These are phyloP conservation scores for Beauveria rudraprayagi DNA, from an alignment of 2,329 filamentous ascomycete genomes.

Conservation along the genomic window DNA sequence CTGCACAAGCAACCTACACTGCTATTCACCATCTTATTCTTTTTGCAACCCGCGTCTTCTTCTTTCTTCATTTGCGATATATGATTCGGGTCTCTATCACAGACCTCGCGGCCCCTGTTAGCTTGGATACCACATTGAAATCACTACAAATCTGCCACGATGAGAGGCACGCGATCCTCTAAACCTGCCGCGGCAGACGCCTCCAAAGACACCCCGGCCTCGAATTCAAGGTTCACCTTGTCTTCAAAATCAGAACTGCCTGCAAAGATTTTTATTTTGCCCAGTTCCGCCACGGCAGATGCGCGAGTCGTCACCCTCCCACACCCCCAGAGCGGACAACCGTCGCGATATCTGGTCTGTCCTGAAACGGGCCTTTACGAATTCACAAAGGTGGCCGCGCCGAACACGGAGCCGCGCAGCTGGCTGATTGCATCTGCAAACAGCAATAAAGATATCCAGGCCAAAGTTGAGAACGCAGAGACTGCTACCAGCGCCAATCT, in stretches of 20 bases:
- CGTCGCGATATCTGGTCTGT: constrained; percentile 54
- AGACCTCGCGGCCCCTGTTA: not conserved
- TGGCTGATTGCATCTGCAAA: constrained; percentile 46
- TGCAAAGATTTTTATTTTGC: constrained; percentile 53
- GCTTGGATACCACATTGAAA: not conserved
- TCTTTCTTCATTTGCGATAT: not conserved
- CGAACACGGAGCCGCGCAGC: constrained; percentile 47
- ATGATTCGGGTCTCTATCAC: too few relatives aligned
- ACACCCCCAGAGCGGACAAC: constrained; percentile 47
- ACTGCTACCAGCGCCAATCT: constrained; percentile 62
- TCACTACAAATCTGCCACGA: constrained; percentile 18
- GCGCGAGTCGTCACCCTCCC: constrained; percentile 53
- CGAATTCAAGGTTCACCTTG: constrained; percentile 31
- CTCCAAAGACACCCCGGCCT: constrained; percentile 21
- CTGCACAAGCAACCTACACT: not conserved
- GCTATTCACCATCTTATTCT: not conserved
- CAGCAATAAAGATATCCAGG: not conserved
- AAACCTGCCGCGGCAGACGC: constrained; percentile 24
- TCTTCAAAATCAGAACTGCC: constrained; percentile 33
- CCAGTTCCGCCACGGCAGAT: constrained; percentile 42
- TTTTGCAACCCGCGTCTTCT: not conserved
- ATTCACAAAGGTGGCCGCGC: constrained; percentile 49
- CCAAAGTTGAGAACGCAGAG: constrained; percentile 27
- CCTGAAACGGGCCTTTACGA: constrained; percentile 56
- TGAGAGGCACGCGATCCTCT: constrained; percentile 43